A percentile compares a stretch with the other conserved stretches of the same genome.
These are phyloP conservation scores for Lizonia empirigonia DNA, from an alignment of 2,329 filamentous ascomycete species.

Conservation along the genomic window DNA sequence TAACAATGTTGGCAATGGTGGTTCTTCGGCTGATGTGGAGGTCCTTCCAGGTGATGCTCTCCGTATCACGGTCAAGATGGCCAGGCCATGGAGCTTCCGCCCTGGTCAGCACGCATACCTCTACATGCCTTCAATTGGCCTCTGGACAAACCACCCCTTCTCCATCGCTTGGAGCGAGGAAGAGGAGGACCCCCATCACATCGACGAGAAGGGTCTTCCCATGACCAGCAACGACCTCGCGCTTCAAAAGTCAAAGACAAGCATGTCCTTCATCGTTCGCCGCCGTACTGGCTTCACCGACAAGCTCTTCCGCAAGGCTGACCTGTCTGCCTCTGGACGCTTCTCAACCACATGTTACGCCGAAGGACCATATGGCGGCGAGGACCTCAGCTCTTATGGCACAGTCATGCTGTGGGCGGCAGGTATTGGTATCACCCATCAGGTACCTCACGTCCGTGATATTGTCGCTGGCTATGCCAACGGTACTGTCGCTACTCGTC, in stretches of 20 bases:
- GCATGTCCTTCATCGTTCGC: slow-evolving; percentile 82
- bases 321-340: slow-evolving; percentile 57
- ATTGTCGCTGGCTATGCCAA: slow-evolving; percentile 61
- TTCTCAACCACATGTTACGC: slow-evolving; percentile 74
- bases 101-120: slow-evolving; percentile 81
- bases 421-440: slow-evolving; percentile 93
- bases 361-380: slow-evolving; percentile 86
- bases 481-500: slow-evolving; percentile 78
- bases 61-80: slow-evolving; percentile 74
- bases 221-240: slow-evolving; percentile 58
- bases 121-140: slow-evolving; percentile 74
- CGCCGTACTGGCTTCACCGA: slow-evolving; percentile 89
- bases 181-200: slow-evolving; percentile 47
- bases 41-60: slow-evolving; percentile 77
- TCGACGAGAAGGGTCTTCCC: slow-evolving; percentile 54
- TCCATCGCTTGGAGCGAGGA: slow-evolving; percentile 80
- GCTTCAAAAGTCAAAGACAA: slow-evolving; percentile 57
- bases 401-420: slow-evolving; percentile 90
- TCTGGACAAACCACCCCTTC: slow-evolving; percentile 79
- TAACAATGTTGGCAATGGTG: slow-evolving; percentile 69
- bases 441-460: slow-evolving; percentile 84
- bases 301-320: slow-evolving; percentile 74
- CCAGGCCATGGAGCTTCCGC: slow-evolving; percentile 75
- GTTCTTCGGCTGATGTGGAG: slow-evolving; percentile 72
- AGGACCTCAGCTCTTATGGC: slow-evolving; percentile 89